These are phyloP conservation scores for Nelumbo lutea DNA, from an alignment of 164 flowering plant species.

Conservation along the genomic window DNA sequence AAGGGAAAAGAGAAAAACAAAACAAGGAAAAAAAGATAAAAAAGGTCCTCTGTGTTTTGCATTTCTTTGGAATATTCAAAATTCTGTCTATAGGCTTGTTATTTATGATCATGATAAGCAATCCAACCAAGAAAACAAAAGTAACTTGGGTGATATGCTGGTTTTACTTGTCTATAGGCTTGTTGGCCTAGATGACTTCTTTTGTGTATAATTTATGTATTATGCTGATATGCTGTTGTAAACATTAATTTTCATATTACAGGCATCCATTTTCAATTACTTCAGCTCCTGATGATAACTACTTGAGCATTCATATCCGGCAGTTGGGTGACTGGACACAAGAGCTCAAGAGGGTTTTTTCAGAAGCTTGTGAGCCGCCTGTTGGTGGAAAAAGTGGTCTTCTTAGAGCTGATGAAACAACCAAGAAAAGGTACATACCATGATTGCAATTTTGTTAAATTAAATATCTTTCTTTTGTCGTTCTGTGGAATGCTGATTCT, in stretches of 20 bases:
- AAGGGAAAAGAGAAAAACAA: too few species aligned
- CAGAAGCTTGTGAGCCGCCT: conserved; percentile 82
- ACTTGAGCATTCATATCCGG: conserved; percentile 84
- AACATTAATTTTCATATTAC: conserved; percentile 7
- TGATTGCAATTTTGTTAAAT: not conserved
- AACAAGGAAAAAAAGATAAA: too few species aligned
- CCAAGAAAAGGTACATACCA: conserved; percentile 50
- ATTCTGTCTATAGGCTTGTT: too few species aligned
- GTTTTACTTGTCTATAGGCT: too few species aligned
- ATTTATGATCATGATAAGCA: too few species aligned
- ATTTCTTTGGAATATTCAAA: too few species aligned
- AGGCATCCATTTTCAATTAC: conserved; percentile 99
- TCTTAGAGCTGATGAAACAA: conserved; percentile 87
- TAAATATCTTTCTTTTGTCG: not conserved
- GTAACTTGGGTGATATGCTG: too few species aligned
- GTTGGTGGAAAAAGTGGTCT: conserved; percentile 79
- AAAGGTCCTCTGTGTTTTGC: too few species aligned
- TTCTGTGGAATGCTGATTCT: not conserved
- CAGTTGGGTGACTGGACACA: conserved; percentile 98
- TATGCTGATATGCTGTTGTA: not conserved
- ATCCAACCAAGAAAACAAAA: too few species aligned
- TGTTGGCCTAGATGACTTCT: too few species aligned
- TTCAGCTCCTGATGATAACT: conserved; percentile 93
- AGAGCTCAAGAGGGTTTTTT: conserved; percentile 81
- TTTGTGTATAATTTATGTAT: too few species aligned